Conservation (phyloP, 352 stramenopile genomes). For the Blastocystis hominis region DNA sequence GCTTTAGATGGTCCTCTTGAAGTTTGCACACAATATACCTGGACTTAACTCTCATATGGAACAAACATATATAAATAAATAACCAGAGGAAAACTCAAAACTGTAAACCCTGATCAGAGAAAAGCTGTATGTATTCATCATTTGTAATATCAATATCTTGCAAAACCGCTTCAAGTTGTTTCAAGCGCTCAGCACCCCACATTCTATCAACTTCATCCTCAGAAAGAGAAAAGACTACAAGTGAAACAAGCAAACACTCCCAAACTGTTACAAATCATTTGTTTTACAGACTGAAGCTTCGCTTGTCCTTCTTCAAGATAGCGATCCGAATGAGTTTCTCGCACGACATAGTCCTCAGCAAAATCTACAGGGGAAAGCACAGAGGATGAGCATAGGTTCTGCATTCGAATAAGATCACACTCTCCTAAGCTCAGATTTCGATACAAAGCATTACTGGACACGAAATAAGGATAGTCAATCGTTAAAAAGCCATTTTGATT, state of each 20-base stretch:
- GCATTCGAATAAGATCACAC: slow-evolving; percentile 36
- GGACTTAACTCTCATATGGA: slow-evolving; percentile 11
- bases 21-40: background rate
- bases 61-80: background rate
- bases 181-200: background rate
- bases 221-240: background rate
- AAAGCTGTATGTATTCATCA: slow-evolving; percentile 39
- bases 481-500: background rate
- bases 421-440: background rate
- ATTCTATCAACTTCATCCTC: background rate
- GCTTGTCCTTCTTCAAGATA: background rate
- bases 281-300: background rate
- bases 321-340: background rate
- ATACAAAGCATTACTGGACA: background rate
- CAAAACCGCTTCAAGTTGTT: background rate
- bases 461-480: background rate
- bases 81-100: background rate
- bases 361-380: background rate
- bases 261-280: background rate
- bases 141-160: slow-evolving; percentile 24
- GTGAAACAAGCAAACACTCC: background rate
- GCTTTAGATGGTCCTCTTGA: background rate
- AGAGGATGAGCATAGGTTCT: background rate
- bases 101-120: background rate
- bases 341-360: background rate